Percentiles rank a stretch among this genome's conserved stretches.
Evolutionary conservation across 257 asterid species (phyloP).

Genomic region (Agastache rugosa): DNA sequence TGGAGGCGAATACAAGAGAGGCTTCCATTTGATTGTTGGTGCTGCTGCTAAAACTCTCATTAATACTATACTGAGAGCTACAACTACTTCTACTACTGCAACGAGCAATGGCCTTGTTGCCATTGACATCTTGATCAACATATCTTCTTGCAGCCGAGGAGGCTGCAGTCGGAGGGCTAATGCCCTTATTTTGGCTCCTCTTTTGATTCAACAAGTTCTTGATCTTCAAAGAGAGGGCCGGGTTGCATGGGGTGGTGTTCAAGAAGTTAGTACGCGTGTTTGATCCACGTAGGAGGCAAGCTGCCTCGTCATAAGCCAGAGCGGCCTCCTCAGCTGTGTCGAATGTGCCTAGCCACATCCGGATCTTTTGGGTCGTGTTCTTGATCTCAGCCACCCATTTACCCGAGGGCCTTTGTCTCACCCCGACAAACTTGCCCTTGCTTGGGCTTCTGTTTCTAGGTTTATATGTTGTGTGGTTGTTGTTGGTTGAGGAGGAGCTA

Average conservation of each 20-base stretch:
- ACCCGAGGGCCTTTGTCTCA: constrained; percentile 86
- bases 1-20: constrained; percentile 19
- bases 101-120: constrained; percentile 30
- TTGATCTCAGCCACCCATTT: constrained; percentile 93
- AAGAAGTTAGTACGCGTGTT: constrained; percentile 76
- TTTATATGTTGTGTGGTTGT: constrained; percentile 6
- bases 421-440: constrained; percentile 76
- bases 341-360: constrained; percentile 91
- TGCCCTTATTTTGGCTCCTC: constrained; percentile 52
- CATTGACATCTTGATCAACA: constrained; percentile 25
- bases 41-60: constrained; percentile 32
- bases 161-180: constrained; percentile 24
- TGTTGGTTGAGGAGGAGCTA: constrained; percentile 25
- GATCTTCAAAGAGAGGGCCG: constrained; percentile 77
- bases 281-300: constrained; percentile 81
- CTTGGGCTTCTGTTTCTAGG: constrained; percentile 42
- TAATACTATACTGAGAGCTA: constrained; percentile 27
- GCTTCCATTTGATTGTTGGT: constrained; percentile 1
- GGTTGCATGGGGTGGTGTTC: constrained; percentile 62
- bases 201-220: constrained; percentile 73
- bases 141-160: constrained; percentile 27
- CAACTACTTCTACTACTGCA: constrained; percentile 7
- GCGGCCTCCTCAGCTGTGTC: constrained; percentile 95
- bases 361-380: constrained; percentile 88
- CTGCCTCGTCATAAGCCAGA: constrained; percentile 85